Base-by-base conservation (phyloP, 805 yeast genomes). In the Saturnispora zaruensis region DNA sequence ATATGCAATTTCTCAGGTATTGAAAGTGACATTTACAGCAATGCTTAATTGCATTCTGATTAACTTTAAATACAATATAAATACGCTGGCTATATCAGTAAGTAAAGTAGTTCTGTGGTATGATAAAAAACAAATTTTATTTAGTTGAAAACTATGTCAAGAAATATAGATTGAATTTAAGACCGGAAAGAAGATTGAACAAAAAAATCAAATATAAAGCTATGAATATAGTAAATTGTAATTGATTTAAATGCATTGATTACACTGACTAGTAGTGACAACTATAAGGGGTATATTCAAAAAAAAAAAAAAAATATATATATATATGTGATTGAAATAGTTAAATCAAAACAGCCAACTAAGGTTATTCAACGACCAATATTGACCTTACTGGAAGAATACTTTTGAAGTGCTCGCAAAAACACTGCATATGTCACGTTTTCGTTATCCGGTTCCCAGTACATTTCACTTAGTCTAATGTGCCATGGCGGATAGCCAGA, bases 401-500 rank as follows among this genome's bases (percentile, higher is more conserved):
- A 91, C 57, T 77, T 79, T 57, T 80, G 85, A 58, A 86, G 69
- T 1, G 90, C 91, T 55, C 93, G 75, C 47, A 85, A 74, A 64
- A 87, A 90, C 18, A 88, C 93, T 13, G 90, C 83, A 64, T 90
- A 90, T 34, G 79, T 77, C 44, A 88, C 95, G 49, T 76, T 80
- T 52, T 75, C 80, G 65, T 89, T 89, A 64, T 87, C 96, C 2
- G 84, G 84, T 61, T 88, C 91, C 87, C 95, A 86, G 67, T 82
- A 90, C 60, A 93, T 79, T 63, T 93, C 99, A 6, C 89, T 78
- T 48, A 95, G 75, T 54, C 99, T 77, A 33, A 88, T 79, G 62
- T 91, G 98, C 99, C 99, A 93, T 26, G 99, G 99, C 20, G 98
- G 98, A 65, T 82, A 93, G 16, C 96, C 97, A 66, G 89, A 95